Evolutionary conservation across 2,329 filamentous ascomycete genomes (phyloP), one percentile per base, ranked within the genome.

Genomic region (Fusarium duplospermum): DNA sequence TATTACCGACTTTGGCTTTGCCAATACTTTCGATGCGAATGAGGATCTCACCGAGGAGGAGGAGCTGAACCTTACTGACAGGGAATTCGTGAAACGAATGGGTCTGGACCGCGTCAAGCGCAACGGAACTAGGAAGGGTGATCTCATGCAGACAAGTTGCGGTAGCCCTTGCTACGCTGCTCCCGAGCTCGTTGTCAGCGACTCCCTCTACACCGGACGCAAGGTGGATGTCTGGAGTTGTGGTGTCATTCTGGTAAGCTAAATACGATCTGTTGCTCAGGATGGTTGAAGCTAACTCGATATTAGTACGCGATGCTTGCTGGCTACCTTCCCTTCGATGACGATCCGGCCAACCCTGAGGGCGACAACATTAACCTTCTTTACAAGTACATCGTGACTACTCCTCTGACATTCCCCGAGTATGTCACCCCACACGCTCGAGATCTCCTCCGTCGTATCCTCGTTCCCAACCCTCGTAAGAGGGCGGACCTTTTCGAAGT

Each of bases 181-280:
- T 16, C 96, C 96, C 6, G 96, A 99, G 85, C 88, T 99, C 63
- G 96, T 99, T 16, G 96, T 99, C 71, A 98, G 95, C 82, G 96
- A 99, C 83, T 98, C 95, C 18, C 86, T 99, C 9, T 99, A 99
- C 84, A 99, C 96, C 2, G 96, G 96, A 56, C 92, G 96, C 62
- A 99, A 99, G 84, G 96, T 99, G 29, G 96, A 99, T 81, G 96
- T 99, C 38, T 99, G 96, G 96, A 98, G 96, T 83, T 99, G 96
- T 82, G 96, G 96, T 84, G 96, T 99, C 42, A 99, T 99, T 80
- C 83, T 99, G 89, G 96, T 98, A 89, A 84, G 94, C 87, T 33
- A 36, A 40, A 4, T 13, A 20, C 14, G 24, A 27, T 10, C 11
- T 29, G 8, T 47, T 27, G 22, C 22, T 18, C 20, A 27, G 8